These are phyloP conservation scores for Lachancea mirantina DNA, from an alignment of 805 yeast genomes.

Conservation along the genomic window DNA sequence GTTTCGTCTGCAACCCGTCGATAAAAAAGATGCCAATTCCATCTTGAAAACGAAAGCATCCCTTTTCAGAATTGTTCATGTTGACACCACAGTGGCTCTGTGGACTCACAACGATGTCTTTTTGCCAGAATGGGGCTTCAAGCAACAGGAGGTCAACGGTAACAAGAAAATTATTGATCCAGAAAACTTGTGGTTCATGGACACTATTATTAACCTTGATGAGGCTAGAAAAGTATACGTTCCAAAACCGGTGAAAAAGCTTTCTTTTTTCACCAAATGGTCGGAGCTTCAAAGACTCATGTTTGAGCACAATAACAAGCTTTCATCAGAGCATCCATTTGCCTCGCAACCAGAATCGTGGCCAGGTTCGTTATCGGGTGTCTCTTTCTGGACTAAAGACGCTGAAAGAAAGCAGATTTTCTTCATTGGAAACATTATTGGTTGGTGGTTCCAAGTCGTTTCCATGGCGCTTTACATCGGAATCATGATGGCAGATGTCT, in stretches of 20 bases:
- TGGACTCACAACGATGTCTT: constrained; percentile 83
- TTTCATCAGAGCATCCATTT: constrained; percentile 87
- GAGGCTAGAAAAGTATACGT: constrained; percentile 58
- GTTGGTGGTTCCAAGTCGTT: constrained; percentile 79
- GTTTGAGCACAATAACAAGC: constrained; percentile 88
- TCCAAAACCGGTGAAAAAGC: constrained; percentile 53
- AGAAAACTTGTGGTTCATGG: constrained; percentile 71
- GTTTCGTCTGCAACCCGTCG: constrained; percentile 62
- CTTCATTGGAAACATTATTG: constrained; percentile 83
- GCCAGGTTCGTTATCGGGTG: constrained; percentile 88
- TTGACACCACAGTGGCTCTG: constrained; percentile 82
- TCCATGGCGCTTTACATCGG: constrained; percentile 58
- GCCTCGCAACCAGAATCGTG: constrained; percentile 87
- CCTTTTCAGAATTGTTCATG: constrained; percentile 65
- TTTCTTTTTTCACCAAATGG: constrained; percentile 83
- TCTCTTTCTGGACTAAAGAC: constrained; percentile 87
- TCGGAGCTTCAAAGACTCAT: constrained; percentile 77
- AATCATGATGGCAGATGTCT: constrained; percentile 62
- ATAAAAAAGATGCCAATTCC: constrained; percentile 43
- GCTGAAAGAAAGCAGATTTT: constrained; percentile 68
- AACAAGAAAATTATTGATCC: constrained; percentile 68
- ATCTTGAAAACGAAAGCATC: constrained; percentile 58
- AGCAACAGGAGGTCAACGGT: constrained; percentile 92
- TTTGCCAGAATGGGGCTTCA: constrained; percentile 92
- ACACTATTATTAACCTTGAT: constrained; percentile 54